These are phyloP conservation scores for Pleochaeta shiraiana DNA, from an alignment of 2,329 filamentous ascomycete species.

Conservation along the genomic window DNA sequence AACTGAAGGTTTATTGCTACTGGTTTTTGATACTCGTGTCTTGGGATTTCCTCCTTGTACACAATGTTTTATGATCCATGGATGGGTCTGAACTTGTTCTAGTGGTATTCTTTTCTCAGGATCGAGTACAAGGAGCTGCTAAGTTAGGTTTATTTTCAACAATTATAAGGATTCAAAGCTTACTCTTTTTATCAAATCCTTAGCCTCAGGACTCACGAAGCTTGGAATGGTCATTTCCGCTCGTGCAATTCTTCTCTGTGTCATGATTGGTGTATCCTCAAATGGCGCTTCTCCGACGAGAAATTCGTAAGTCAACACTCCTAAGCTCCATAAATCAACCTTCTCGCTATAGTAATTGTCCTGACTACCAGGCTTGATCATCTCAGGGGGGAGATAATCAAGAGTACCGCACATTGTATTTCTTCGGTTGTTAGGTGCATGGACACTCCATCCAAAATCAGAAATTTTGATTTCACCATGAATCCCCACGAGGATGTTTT, in stretches of 20 bases:
- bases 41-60: slow-evolving; percentile 22
- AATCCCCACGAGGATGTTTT: slow-evolving; percentile 90
- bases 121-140: slow-evolving; percentile 65
- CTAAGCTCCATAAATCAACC: slow-evolving; percentile 89
- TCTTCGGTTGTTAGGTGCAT: slow-evolving; percentile 82
- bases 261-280: slow-evolving; percentile 89
- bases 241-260: slow-evolving; percentile 67
- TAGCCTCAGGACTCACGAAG: slow-evolving; percentile 78
- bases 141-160: background rate
- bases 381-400: slow-evolving; percentile 95
- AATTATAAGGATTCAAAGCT: slow-evolving; percentile 15
- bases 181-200: slow-evolving; percentile 79
- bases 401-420: slow-evolving; percentile 95
- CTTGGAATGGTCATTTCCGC: slow-evolving; percentile 84
- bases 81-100: slow-evolving; percentile 71
- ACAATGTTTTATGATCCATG: slow-evolving; percentile 96
- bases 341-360: slow-evolving; percentile 91
- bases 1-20: slow-evolving; percentile 14
- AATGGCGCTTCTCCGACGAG: slow-evolving; percentile 91
- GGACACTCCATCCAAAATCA: slow-evolving; percentile 96
- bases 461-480: slow-evolving; percentile 98
- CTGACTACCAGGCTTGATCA: slow-evolving; percentile 62
- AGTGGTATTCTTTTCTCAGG: slow-evolving; percentile 84
- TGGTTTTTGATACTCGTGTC: slow-evolving; percentile 18
- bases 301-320: slow-evolving; percentile 92